Percentiles rank a stretch among this genome's conserved stretches.
Evolutionary conservation across 2,329 filamentous ascomycete species (phyloP).

Genomic region (Sporothrix dimorphospora): DNA sequence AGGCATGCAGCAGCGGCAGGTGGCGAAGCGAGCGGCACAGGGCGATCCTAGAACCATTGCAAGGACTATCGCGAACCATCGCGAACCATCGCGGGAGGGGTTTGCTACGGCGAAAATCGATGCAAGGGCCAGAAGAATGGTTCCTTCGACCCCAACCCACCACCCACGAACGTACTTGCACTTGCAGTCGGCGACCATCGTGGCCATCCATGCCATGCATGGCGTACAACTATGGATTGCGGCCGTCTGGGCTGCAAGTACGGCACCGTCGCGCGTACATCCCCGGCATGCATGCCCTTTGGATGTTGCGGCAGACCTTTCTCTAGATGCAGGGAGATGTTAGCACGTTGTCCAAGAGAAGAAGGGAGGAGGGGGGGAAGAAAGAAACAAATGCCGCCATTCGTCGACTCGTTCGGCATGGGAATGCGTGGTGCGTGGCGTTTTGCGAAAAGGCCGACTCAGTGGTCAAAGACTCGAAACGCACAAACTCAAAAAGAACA

Average conservation of each 20-base stretch:
- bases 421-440: slow-evolving; percentile 25
- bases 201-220: neutral
- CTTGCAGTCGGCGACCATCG: slow-evolving; percentile 6
- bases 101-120: neutral
- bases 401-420: slow-evolving; percentile 47
- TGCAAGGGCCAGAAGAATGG: neutral
- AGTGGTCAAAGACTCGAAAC: neutral
- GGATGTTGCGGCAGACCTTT: neutral
- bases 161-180: neutral
- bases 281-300: neutral
- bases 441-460: neutral
- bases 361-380: neutral
- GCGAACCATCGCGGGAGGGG: neutral
- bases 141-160: neutral
- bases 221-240: neutral
- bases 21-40: neutral
- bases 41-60: neutral
- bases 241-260: neutral
- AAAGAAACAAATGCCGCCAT: neutral
- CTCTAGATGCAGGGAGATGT: slow-evolving; percentile 4
- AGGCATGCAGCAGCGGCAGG: neutral
- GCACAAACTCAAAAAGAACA: neutral
- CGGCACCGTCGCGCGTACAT: slow-evolving; percentile 7
- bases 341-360: neutral
- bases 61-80: neutral